phyloP scores from a whole-genome alignment of 2,329 filamentous ascomycete species.

The Pseudopyrenochaeta lycopersici region DNA sequence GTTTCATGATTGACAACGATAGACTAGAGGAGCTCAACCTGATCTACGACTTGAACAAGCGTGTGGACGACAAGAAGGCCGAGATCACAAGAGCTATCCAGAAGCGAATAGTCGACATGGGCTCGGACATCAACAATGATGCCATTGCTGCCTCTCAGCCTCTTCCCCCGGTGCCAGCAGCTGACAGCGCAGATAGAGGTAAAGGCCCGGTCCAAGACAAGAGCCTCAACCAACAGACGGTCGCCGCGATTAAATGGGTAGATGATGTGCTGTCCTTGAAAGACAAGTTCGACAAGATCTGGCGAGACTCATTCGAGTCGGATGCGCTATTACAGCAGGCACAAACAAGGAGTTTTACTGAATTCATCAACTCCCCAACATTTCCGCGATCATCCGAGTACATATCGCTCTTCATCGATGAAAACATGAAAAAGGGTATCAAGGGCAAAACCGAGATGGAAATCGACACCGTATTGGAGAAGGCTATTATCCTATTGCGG shows the following conservation, averaged over 20 bases:
- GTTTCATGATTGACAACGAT: slow-evolving; percentile 92
- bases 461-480: slow-evolving; percentile 84
- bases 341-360: slow-evolving; percentile 84
- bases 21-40: slow-evolving; percentile 79
- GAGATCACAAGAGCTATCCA: slow-evolving; percentile 77
- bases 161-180: slow-evolving; percentile 55
- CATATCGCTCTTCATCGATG: slow-evolving; percentile 95
- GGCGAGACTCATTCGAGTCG: slow-evolving; percentile 73
- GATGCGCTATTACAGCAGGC: slow-evolving; percentile 83
- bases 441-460: slow-evolving; percentile 92
- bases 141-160: slow-evolving; percentile 64
- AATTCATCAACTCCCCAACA: slow-evolving; percentile 82
- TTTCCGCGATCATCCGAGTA: slow-evolving; percentile 88
- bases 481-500: slow-evolving; percentile 85
- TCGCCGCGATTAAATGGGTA: slow-evolving; percentile 92
- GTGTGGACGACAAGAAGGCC: slow-evolving; percentile 78
- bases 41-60: slow-evolving; percentile 79
- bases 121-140: slow-evolving; percentile 80
- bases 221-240: slow-evolving; percentile 77
- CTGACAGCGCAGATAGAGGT: slow-evolving; percentile 62
- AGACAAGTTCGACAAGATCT: slow-evolving; percentile 86
- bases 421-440: slow-evolving; percentile 92
- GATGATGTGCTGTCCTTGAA: slow-evolving; percentile 88
- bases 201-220: slow-evolving; percentile 56
- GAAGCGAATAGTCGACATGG: slow-evolving; percentile 79